Percentiles rank a stretch among this genome's conserved stretches.
These are phyloP conservation scores for Lepidium africanum DNA, from an alignment of 345 rosid species.

Conservation along the genomic window DNA sequence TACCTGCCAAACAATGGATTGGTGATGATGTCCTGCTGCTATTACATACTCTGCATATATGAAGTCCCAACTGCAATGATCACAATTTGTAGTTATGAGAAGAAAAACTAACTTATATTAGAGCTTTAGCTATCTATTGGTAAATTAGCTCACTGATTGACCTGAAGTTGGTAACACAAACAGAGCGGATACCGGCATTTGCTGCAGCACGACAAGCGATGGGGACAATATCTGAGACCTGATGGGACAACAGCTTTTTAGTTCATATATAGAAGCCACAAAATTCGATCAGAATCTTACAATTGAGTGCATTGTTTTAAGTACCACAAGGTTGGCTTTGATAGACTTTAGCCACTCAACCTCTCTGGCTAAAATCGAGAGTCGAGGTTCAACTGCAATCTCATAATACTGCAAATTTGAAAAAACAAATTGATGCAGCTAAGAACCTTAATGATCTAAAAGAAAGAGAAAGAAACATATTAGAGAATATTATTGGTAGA, in stretches of 20 bases:
- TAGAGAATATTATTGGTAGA: background rate
- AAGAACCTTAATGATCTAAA: background rate
- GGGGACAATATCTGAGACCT: slow-evolving; percentile 96
- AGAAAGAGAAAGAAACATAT: background rate
- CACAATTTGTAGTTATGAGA: background rate
- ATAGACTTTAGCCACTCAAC: slow-evolving; percentile 80
- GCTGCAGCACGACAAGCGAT: slow-evolving; percentile 92
- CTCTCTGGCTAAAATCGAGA: slow-evolving; percentile 68
- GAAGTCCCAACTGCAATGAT: slow-evolving; percentile 74
- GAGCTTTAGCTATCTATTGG: background rate
- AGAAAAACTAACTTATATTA: background rate
- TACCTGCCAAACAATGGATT: slow-evolving; percentile 94
- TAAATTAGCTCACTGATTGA: slow-evolving; percentile 23
- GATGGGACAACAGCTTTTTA: background rate
- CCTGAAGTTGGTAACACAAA: slow-evolving; percentile 93
- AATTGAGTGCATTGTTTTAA: background rate
- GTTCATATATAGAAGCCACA: background rate
- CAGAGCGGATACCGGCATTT: slow-evolving; percentile 86
- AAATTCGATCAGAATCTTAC: background rate
- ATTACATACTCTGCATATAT: slow-evolving; percentile 92
- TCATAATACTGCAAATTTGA: slow-evolving; percentile 18
- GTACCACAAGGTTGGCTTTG: slow-evolving; percentile 81
- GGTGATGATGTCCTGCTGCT: slow-evolving; percentile 85
- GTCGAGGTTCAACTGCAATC: slow-evolving; percentile 79
- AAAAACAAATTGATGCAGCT: background rate